Evolutionary conservation across 2,329 filamentous ascomycete species (phyloP), one percentile per base, ranked within the genome.

Genomic region (Cladosporium sp.): DNA sequence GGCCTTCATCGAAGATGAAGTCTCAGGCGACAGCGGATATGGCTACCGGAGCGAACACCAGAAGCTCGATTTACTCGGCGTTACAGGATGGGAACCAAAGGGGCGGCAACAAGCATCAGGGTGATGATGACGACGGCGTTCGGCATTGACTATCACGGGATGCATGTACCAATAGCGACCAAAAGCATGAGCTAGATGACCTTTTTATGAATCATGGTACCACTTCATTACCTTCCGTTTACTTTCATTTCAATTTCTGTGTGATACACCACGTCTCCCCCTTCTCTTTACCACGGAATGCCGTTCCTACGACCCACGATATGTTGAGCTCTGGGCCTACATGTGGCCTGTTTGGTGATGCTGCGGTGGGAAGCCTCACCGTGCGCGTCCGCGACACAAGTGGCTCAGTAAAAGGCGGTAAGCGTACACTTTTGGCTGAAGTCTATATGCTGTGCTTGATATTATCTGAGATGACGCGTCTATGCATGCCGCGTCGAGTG

Each of bases 1-100:
- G 64, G 62, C 59, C 54, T 58, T 63, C 63, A 20, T 40, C 34
- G 35, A 15, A 25, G 54, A 49, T 32, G 40, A 25, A 25, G 15
- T 47, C 52, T 20, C 52, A 34, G 28, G 32, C 52, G 32, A 28
- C 25, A 20, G 20, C 52, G 40, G 52, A 28, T 20, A n/a, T 13
- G 13, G 52, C 52, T 37, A 32, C 19, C 28, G 20, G 52, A 55
- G 52, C 52, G 52, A 47, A 47, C 37, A 45, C 40, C 52, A 55
- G 52, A 24, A 55, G 52, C 52, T 55, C 52, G 32, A 19, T 25
- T 47, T 45, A 37, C 20, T 28, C 52, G 40, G 52, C 52, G 40
- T 55, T 45, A 55, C 28, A 20, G 52, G 28, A 55, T 24, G 52
- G 47, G 47, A 36, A 10, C 34, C 47, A 55, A 15, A 24, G 19